Evolutionary conservation across 2,329 filamentous ascomycete species (phyloP).

Genomic region (Aspergillus cejpii): DNA sequence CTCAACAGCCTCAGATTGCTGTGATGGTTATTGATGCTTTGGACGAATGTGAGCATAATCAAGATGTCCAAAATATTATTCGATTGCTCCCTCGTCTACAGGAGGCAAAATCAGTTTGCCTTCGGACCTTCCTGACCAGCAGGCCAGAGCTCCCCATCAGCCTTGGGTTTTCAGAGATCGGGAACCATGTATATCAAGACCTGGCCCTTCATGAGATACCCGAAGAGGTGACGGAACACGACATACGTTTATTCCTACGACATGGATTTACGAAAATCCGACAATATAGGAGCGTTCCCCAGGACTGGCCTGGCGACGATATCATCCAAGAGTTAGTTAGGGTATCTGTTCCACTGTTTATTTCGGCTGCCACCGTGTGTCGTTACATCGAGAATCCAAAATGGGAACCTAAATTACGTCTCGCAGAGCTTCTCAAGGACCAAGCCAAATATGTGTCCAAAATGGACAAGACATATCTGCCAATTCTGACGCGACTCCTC

Average conservation of each 20-base stretch:
- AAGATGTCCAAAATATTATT: constrained; percentile 18
- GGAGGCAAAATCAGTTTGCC: constrained; percentile 3
- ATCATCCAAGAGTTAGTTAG: constrained; percentile 4
- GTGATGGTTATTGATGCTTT: constrained; percentile 22
- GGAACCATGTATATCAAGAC: constrained; percentile 14
- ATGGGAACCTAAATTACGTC: constrained; percentile 5
- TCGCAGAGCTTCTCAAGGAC: constrained; percentile 13
- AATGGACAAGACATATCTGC: constrained; percentile 23
- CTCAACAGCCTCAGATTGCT: background rate
- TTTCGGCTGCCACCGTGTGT: constrained; percentile 15
- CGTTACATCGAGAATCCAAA: constrained; percentile 9
- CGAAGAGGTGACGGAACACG: constrained; percentile 15
- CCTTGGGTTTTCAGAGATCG: constrained; percentile 16
- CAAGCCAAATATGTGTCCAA: constrained; percentile 13
- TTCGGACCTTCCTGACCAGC: constrained; percentile 23
- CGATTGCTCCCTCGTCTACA: constrained; percentile 13
- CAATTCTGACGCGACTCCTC: constrained; percentile 19
- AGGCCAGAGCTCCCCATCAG: constrained; percentile 22
- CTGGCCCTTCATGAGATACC: constrained; percentile 19
- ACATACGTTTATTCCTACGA: constrained; percentile 21
- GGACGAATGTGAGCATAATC: constrained; percentile 21
- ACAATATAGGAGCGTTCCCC: constrained; percentile 5
- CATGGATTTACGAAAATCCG: constrained; percentile 15
- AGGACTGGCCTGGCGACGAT: constrained; percentile 11
- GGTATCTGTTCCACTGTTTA: constrained; percentile 15